Percentiles rank a stretch among this genome's conserved stretches.
Conservation (phyloP, 2,329 filamentous ascomycete genomes). For the Fusarium sp. region DNA sequence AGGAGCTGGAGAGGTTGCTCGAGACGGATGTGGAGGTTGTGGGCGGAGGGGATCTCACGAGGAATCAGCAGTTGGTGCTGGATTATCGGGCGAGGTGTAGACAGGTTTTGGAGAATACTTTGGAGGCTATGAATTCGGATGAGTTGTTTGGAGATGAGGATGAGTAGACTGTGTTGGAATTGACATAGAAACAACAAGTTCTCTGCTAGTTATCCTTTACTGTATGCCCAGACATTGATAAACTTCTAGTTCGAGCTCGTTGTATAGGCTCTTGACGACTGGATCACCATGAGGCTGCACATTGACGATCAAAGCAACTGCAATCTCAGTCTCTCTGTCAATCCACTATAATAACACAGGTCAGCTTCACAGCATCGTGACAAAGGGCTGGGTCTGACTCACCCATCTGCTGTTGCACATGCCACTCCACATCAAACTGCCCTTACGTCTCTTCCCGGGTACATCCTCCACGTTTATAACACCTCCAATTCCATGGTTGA, state of each 20-base stretch:
- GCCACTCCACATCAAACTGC: constrained; percentile 59
- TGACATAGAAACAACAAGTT: background rate
- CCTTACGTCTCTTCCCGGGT: constrained; percentile 54
- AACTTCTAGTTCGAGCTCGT: constrained; percentile 55
- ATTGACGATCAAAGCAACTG: constrained; percentile 53
- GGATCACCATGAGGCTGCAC: constrained; percentile 54
- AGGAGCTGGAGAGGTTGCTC: constrained; percentile 58
- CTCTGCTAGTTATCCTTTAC: background rate
- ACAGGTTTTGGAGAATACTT: constrained; percentile 59
- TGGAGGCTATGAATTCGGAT: constrained; percentile 54
- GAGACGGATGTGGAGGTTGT: constrained; percentile 59
- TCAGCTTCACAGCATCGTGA: no score
- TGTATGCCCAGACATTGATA: constrained; percentile 45
- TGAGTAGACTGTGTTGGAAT: background rate
- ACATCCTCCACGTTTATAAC: constrained; percentile 55
- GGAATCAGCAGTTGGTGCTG: constrained; percentile 61
- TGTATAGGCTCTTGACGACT: constrained; percentile 50
- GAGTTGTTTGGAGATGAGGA: constrained; percentile 42
- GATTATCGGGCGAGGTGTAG: constrained; percentile 63
- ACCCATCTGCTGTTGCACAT: constrained; percentile 58
- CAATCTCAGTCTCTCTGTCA: constrained; percentile 54
- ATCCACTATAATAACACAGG: constrained; percentile 47
- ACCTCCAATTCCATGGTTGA: constrained; percentile 55
- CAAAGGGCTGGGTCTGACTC: constrained; percentile 31
- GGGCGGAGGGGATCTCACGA: constrained; percentile 55